A percentile compares a stretch with the other conserved stretches of the same genome.
These are phyloP conservation scores for Hypoxylon sp. DNA, from an alignment of 2,329 filamentous ascomycete species.

Conservation along the genomic window DNA sequence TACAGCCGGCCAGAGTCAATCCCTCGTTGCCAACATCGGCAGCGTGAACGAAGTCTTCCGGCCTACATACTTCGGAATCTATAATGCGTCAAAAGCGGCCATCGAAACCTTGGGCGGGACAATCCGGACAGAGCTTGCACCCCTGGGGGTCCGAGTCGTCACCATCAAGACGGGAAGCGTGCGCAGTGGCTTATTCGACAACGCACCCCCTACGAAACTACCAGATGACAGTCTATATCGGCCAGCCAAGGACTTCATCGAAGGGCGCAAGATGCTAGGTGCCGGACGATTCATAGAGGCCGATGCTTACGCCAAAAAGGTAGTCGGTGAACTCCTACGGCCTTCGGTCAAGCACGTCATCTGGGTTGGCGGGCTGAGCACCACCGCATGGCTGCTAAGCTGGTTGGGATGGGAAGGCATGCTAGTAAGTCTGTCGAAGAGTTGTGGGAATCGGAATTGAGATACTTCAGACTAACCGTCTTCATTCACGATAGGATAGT, in stretches of 20 bases:
- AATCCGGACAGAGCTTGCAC: slow-evolving; percentile 40
- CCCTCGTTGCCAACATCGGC: slow-evolving; percentile 38
- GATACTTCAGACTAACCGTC: too few relatives aligned
- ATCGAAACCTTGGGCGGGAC: slow-evolving; percentile 35
- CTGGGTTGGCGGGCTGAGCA: slow-evolving; percentile 37
- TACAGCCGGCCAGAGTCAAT: background rate
- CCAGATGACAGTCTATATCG: slow-evolving; percentile 37
- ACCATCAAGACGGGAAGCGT: slow-evolving; percentile 41
- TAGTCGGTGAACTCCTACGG: slow-evolving; percentile 32
- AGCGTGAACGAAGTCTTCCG: slow-evolving; percentile 36
- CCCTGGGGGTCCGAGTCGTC: slow-evolving; percentile 40
- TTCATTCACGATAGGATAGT: too few relatives aligned
- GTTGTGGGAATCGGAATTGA: too few relatives aligned
- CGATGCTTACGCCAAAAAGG: slow-evolving; percentile 36
- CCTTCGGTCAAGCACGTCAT: slow-evolving; percentile 35
- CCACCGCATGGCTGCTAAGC: slow-evolving; percentile 38
- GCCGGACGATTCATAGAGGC: slow-evolving; percentile 21
- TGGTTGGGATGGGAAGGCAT: slow-evolving; percentile 43
- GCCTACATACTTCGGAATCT: slow-evolving; percentile 37
- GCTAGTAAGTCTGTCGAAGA: slow-evolving; percentile 38
- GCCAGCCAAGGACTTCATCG: slow-evolving; percentile 35
- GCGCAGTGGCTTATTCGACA: slow-evolving; percentile 33
- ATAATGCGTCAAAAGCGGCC: slow-evolving; percentile 43
- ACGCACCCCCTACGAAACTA: slow-evolving; percentile 33
- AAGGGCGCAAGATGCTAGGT: slow-evolving; percentile 34